Evolutionary conservation across 2,329 filamentous ascomycete genomes (phyloP), one percentile per base, ranked within the genome.

Genomic region (Ophiocordyceps australis): DNA sequence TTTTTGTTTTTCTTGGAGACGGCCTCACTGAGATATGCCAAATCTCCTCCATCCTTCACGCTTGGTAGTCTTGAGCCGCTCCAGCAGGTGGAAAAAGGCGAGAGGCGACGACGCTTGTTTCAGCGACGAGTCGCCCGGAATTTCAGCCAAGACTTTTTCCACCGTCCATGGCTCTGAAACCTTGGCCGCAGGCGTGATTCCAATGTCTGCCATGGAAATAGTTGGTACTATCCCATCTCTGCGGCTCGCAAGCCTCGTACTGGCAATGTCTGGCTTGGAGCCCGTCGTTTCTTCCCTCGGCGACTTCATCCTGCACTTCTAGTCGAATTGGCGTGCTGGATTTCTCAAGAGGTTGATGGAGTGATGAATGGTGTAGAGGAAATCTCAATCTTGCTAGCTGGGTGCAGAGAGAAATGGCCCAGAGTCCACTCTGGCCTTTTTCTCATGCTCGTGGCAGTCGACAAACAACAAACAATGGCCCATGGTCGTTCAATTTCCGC

Each of bases 11-110:
- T 9, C 14, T 6, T 2, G 3, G 17, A 13, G 4, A 12, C 2
- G 18, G 7, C 23, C 44, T 22, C 45, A 71, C 67, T 59, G 52
- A 3, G 54, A 38, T 38, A 98, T 82, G 20, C 72, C 73, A 46
- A 94, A 94, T 20, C 89, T 71, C 29, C 79, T 70, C 89, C 89
- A 98, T 36, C 89, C 89, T 54, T 94, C 89, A 32, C 89, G 77
- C 52, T 92, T 91, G 33, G 80, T 93, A 7, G 85, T 94, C 66
- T 98, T 98, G 30, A 98, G 67, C 25, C 80, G 77, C 52, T 92
- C 80, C 34, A 98, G 69, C 32, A 94, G 63, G 57, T 98, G 89
- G 53, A 98, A 92, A 59, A 94, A 95, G 18, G 83, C 70, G 9
- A 95, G 47, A 1, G 86, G 85, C 1, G 83, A 89, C 31, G 59